Evolutionary conservation across 257 asterid genomes (phyloP).

Genomic region (Plantago elongata): DNA sequence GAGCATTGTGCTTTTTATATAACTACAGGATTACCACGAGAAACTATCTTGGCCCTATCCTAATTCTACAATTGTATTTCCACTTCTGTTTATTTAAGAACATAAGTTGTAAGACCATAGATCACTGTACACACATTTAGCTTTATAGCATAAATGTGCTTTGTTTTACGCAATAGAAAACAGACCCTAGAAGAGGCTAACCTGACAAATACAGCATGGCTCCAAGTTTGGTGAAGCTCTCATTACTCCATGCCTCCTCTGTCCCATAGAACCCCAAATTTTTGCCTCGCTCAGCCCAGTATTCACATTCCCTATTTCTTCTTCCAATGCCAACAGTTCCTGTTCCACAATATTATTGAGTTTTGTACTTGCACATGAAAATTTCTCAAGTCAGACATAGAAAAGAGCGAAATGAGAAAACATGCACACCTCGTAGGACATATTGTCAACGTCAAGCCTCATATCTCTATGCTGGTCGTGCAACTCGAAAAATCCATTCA

Average conservation of each 20-base stretch:
- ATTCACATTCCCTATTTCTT: slow-evolving; percentile 50
- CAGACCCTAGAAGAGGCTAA: slow-evolving; percentile 10
- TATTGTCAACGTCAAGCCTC: slow-evolving; percentile 65
- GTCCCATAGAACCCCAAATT: slow-evolving; percentile 27
- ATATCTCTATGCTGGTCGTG: slow-evolving; percentile 55
- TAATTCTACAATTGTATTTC: too few relatives aligned
- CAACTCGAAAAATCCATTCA: slow-evolving; percentile 30
- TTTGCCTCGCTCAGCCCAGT: slow-evolving; percentile 43
- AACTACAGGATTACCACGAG: too few relatives aligned
- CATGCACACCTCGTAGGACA: slow-evolving; percentile 60
- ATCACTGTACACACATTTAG: too few relatives aligned
- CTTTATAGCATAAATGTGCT: too few relatives aligned
- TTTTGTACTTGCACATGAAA: neutral
- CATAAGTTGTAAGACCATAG: too few relatives aligned
- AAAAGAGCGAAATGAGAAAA: slow-evolving; percentile 5
- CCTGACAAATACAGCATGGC: slow-evolving; percentile 61
- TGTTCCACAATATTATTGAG: slow-evolving; percentile 8
- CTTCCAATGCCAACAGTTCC: slow-evolving; percentile 64
- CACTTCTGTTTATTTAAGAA: too few relatives aligned
- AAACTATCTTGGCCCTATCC: too few relatives aligned
- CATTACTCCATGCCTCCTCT: slow-evolving; percentile 21
- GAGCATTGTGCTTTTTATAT: too few relatives aligned
- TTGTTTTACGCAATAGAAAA: too few relatives aligned
- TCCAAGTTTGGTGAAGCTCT: slow-evolving; percentile 29
- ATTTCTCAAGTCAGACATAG: neutral